Evolutionary conservation across 2,329 filamentous ascomycete species (phyloP), one percentile per base, ranked within the genome.

Genomic region (Onygenales sp.): DNA sequence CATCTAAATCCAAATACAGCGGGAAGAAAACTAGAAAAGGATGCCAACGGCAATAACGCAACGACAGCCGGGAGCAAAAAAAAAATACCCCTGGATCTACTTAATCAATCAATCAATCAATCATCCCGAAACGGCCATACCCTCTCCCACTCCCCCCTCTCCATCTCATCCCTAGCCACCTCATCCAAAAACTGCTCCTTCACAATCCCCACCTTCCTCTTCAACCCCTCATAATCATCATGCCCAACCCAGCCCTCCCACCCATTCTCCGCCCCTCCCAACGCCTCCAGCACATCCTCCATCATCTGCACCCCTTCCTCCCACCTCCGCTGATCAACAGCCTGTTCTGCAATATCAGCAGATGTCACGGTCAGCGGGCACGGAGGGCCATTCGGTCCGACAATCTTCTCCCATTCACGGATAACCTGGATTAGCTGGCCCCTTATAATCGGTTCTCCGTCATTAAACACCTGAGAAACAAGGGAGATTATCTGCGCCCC

Each of bases 211-310:
- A 52, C 31, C 34, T 49, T 47, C 42, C 10, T 31, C 10, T 47
- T 54, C 13, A 54, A 21, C 32, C 2, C 13, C 11, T 47, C 50
- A 36, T 54, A 54, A 44, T 54, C 42, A 14, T 48, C 53, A 37
- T 54, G 53, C 17, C 36, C 48, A 2, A 34, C 17, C 53, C 49
- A 54, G 27, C 53, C 53, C 4, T 44, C 42, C 53, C 53, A 54
- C 8, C 49, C 53, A 14, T 52, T 13, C 32, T 52, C 49, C 17
- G 53, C 31, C 31, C 49, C 53, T 2, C 52, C 52, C 10, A 54
- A 42, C 11, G 49, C 49, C 34, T 54, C 42, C 6, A 54, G 10
- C 6, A 54, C 49, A 39, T 54, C 53, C 2, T 37, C 49, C 27
- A 33, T 47, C 42, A 54, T n/a, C 14, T 55, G 49, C 37, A 55